Base-by-base conservation (phyloP, 139 green algal species). In the Chlorella sp. region DNA sequence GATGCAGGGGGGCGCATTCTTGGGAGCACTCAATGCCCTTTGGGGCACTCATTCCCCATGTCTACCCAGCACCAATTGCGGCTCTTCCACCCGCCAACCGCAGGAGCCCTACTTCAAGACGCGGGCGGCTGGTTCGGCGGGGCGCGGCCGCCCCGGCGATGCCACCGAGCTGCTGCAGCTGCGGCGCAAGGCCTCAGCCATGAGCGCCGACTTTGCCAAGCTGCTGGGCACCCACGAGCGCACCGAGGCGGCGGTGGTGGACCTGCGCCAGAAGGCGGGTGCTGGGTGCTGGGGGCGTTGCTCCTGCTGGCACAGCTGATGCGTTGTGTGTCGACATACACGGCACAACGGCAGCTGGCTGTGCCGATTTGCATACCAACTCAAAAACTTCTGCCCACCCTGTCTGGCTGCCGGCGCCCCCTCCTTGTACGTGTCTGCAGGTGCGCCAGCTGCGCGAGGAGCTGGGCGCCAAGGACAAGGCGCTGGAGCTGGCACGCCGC, bases 401-500 rank as follows among this genome's bases (percentile, higher is more conserved):
- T 60, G 51, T 24, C 51, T 19, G 51, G 51, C 51, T 60, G 4
- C 13, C 51, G 13, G 51, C 9, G 13, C 51, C 51, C 22, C 51
- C 51, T 24, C 4, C 9, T 60, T 60, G 9, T 60, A n/a, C 51
- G 13, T 60, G 51, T 20, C 51, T n/a, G 51, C 51, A 60, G 51
- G 32, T 86, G 20, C 58, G 73, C 3, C 32, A 48, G 54, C 60
- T 92, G 38, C 75, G 88, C 0, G 22, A 73, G 30, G 82, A 91
- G 40, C 36, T 69, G 20, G 73, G 56, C 36, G 64, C 36, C 32
- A 85, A 82, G 54, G 85, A 92, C 9, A 89, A 90, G 40, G 73
- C 86, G 69, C 80, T 92, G 34, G 85, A 93, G 40, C 73, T 92
- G 46, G 89, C 88, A 16, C 79, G 85, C 40, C 76, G 85, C 46